phyloP scores from a whole-genome alignment of 2,329 filamentous ascomycete genomes.

The Nemania sp. region DNA sequence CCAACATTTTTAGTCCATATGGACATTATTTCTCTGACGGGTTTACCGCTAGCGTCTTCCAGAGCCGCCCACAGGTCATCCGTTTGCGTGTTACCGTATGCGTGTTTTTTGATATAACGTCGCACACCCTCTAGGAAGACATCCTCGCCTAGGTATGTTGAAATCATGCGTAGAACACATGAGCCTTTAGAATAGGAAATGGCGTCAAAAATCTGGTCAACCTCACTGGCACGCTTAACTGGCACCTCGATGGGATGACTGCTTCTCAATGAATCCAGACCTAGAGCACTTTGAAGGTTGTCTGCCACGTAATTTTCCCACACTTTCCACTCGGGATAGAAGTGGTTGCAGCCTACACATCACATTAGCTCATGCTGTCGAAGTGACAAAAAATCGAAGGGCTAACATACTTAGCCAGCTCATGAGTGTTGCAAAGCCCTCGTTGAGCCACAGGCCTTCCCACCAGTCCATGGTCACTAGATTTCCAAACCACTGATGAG shows the following conservation, averaged over 20 bases:
- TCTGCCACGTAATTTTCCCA: slow-evolving; percentile 96
- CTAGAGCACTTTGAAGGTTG: slow-evolving; percentile 83
- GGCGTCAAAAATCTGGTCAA: slow-evolving; percentile 97
- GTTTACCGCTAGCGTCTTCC: slow-evolving; percentile 86
- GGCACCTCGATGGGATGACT: slow-evolving; percentile 96
- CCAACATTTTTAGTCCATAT: slow-evolving; percentile 98
- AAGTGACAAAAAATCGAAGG: neutral
- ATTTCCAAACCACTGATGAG: slow-evolving; percentile 98
- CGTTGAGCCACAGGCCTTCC: slow-evolving; percentile 96
- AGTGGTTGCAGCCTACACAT: slow-evolving; percentile 82
- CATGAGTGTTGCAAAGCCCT: slow-evolving; percentile 91
- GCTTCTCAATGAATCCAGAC: slow-evolving; percentile 87
- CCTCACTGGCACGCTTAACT: slow-evolving; percentile 91
- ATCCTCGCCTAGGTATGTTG: slow-evolving; percentile 91
- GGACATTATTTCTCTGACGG: slow-evolving; percentile 86
- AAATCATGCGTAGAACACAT: slow-evolving; percentile 95
- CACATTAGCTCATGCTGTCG: slow-evolving; percentile 9
- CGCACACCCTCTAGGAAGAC: slow-evolving; percentile 90
- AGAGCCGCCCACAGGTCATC: slow-evolving; percentile 88
- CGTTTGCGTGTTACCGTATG: slow-evolving; percentile 93
- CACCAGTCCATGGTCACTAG: slow-evolving; percentile 98
- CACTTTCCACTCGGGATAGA: slow-evolving; percentile 98
- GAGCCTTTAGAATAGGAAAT: slow-evolving; percentile 98
- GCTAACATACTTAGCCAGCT: slow-evolving; percentile 61
- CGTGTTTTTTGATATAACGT: slow-evolving; percentile 90